These are phyloP conservation scores for Penicillium sp. DNA, from an alignment of 2,329 filamentous ascomycete genomes.

Conservation along the genomic window DNA sequence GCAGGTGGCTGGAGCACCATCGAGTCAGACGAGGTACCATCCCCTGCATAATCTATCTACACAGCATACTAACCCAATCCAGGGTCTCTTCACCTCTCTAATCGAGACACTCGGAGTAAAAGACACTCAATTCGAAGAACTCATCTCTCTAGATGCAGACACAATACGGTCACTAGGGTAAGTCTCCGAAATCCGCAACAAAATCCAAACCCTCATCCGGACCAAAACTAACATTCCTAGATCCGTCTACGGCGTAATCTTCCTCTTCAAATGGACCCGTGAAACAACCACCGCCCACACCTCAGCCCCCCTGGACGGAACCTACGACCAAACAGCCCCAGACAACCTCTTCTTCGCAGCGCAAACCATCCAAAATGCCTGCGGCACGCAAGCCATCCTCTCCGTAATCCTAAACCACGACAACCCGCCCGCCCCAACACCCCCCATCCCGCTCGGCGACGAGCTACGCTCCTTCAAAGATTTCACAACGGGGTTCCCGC, in stretches of 20 bases:
- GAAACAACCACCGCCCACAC: constrained; percentile 63
- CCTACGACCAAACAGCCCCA: constrained; percentile 71
- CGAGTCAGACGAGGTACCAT: constrained; percentile 85
- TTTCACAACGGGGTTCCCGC: constrained; percentile 79
- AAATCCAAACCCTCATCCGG: not conserved
- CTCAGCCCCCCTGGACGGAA: constrained; percentile 72
- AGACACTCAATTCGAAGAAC: constrained; percentile 94
- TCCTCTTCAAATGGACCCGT: constrained; percentile 83
- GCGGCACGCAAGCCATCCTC: constrained; percentile 91
- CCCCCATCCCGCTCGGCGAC: constrained; percentile 65
- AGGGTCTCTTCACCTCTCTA: constrained; percentile 96
- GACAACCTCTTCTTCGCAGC: constrained; percentile 85
- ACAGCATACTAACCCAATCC: constrained; percentile 7
- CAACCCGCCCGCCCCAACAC: constrained; percentile 27
- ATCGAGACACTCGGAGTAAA: constrained; percentile 90
- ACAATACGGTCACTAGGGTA: constrained; percentile 46
- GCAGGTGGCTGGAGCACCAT: constrained; percentile 87
- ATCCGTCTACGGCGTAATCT: constrained; percentile 92
- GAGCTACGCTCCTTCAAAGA: constrained; percentile 77
- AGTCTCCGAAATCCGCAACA: not conserved
- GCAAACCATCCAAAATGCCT: constrained; percentile 98
- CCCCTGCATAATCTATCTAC: not conserved
- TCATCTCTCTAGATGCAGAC: constrained; percentile 80
- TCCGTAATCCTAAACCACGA: constrained; percentile 86
- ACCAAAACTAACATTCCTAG: constrained; percentile 38